Conservation (phyloP, 2,329 filamentous ascomycete genomes). For the Dendryphion nanum region DNA sequence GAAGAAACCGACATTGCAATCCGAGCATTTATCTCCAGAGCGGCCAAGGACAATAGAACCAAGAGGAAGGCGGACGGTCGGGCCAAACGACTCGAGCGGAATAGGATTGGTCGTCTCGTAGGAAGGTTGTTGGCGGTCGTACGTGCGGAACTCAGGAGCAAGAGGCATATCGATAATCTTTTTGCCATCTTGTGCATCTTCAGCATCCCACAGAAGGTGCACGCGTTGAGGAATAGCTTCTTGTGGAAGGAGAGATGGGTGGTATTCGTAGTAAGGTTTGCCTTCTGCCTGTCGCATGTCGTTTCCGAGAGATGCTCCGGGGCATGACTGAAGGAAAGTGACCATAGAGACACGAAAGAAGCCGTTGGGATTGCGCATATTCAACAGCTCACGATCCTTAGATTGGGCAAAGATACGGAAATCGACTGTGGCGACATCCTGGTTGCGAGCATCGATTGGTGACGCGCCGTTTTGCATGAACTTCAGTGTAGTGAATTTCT, state of each 20-base stretch:
- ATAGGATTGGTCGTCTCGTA: slow-evolving; percentile 32
- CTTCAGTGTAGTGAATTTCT: slow-evolving; percentile 42
- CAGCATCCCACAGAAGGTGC: slow-evolving; percentile 25
- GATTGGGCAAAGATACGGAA: slow-evolving; percentile 51
- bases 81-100: slow-evolving; percentile 31
- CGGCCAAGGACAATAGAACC: slow-evolving; percentile 37
- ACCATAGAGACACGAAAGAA: slow-evolving; percentile 44
- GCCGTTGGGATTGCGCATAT: slow-evolving; percentile 39
- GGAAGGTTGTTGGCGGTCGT: slow-evolving; percentile 23
- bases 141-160: slow-evolving; percentile 16
- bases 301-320: slow-evolving; percentile 35
- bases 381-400: slow-evolving; percentile 36
- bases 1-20: slow-evolving; percentile 34
- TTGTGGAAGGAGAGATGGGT: slow-evolving; percentile 37
- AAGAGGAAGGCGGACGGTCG: slow-evolving; percentile 37
- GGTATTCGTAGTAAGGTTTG: slow-evolving; percentile 42
- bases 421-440: slow-evolving; percentile 51
- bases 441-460: slow-evolving; percentile 41
- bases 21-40: slow-evolving; percentile 32
- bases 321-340: slow-evolving; percentile 43
- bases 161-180: slow-evolving; percentile 18
- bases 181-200: slow-evolving; percentile 12
- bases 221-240: slow-evolving; percentile 24
- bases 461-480: slow-evolving; percentile 43
- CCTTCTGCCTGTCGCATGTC: slow-evolving; percentile 25